A percentile compares a stretch with the other conserved stretches of the same genome.
Conservation (phyloP, 2,329 filamentous ascomycete genomes). For the Coniochaeta sp. region DNA sequence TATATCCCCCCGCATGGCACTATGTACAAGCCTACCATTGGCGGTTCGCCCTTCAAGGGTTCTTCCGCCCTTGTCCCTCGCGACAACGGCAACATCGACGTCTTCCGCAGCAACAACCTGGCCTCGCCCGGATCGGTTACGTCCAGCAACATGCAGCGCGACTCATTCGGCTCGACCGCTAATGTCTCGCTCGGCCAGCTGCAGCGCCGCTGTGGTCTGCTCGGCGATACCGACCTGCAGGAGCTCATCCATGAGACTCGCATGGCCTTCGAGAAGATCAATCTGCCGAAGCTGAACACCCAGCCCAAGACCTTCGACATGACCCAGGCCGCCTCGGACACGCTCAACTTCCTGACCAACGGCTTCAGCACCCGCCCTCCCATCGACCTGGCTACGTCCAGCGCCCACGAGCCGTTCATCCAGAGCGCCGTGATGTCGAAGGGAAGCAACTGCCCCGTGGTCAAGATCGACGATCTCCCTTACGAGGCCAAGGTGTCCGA, state of each 20-base stretch:
- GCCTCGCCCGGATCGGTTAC: not conserved
- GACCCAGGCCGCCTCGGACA: conserved; percentile 18
- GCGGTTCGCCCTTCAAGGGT: not conserved
- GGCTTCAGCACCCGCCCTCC: conserved; percentile 26
- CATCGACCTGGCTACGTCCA: conserved; percentile 26
- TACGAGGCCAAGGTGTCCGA: conserved; percentile 40
- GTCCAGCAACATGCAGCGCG: not conserved
- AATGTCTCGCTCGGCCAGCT: not conserved
- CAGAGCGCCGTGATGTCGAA: conserved; percentile 26
- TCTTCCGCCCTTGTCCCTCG: not conserved
- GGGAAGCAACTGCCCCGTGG: conserved; percentile 31
- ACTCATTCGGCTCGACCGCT: not conserved
- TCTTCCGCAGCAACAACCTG: not conserved
- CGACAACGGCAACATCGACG: not conserved
- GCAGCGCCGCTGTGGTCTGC: not conserved
- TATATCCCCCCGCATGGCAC: not conserved
- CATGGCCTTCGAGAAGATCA: not conserved
- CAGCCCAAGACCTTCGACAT: not conserved
- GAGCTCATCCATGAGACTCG: not conserved
- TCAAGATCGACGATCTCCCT: conserved; percentile 53
- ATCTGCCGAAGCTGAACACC: not conserved
- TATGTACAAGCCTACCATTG: not conserved
- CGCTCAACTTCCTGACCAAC: conserved; percentile 29
- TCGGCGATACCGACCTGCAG: not conserved
- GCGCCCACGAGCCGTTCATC: conserved; percentile 38